Evolutionary conservation across 2,329 filamentous ascomycete species (phyloP), one percentile per base, ranked within the genome.

Genomic region (Colletotrichum ledebouriae): DNA sequence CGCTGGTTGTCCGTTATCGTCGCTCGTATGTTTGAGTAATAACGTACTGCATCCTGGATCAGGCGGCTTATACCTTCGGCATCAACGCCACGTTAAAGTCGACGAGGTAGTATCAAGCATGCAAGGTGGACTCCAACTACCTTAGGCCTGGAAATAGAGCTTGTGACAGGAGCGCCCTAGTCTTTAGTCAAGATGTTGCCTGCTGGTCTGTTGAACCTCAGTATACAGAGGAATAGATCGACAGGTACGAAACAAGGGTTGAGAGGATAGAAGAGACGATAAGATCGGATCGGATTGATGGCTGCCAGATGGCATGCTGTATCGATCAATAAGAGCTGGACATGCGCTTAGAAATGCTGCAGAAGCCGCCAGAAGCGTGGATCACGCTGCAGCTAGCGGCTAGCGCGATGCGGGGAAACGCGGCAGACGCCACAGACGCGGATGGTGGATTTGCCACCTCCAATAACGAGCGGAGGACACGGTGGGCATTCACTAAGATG

Each of bases 371-470:
- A 44, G 29, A 25, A 33, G 7, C 17, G 49, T 55, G 59, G 63
- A 41, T 44, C 50, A n/a, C 53, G 12, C 66, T 59, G 61, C 66
- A 55, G 56, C 66, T 69, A 66, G 50, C 34, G n/a, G 55, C 56
- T 69, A 69, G 66, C 66, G 66, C 55, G 41, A 9, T 69, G 47
- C 37, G 55, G 66, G 61, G 61, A 50, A 41, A 44, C 53, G 53
- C 53, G 11, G 53, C 15, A 56, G 65, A 49, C 65, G 61, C 65
- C 9, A 20, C n/a, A 66, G 47, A 47, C 65, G 65, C 65, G 6
- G 47, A 22, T 7, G 41, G 22, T 25, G 55, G 12, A 33, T 56
- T 56, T 68, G 47, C 55, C 47, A 65, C 65, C 22, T 25, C 22
- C 59, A 52, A 58, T 58, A 22, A 34, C 17, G 20, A 33, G 13